Conservation (phyloP, 805 yeast genomes). For the Kluyveromyces lactis region DNA sequence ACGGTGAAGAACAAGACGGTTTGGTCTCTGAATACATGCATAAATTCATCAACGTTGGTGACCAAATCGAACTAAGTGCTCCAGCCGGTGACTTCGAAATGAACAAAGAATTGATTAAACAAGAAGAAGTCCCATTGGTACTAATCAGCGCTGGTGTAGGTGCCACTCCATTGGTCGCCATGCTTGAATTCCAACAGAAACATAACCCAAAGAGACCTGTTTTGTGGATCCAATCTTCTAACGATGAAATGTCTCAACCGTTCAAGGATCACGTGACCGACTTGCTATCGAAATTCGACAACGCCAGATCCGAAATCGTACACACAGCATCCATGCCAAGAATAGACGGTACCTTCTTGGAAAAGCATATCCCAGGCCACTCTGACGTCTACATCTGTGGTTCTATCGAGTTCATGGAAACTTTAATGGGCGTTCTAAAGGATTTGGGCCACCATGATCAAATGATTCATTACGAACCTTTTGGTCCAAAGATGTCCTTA, state of each 20-base stretch:
- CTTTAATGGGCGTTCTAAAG: constrained; percentile 17
- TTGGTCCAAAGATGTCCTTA: constrained; percentile 29
- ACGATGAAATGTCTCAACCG: constrained; percentile 17
- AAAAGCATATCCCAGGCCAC: constrained; percentile 18
- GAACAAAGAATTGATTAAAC: constrained; percentile 19
- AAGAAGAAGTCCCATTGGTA: constrained; percentile 29
- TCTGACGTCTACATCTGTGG: constrained; percentile 29
- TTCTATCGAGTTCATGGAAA: constrained; percentile 23
- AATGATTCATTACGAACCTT: constrained; percentile 26
- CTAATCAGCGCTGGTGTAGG: constrained; percentile 60
- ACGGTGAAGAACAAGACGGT: constrained; percentile 31
- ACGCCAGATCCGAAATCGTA: constrained; percentile 12
- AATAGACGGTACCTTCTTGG: constrained; percentile 18
- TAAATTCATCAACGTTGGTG: constrained; percentile 39
- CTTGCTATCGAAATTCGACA: constrained; percentile 11
- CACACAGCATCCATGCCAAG: constrained; percentile 20
- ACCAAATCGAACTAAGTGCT: constrained; percentile 40
- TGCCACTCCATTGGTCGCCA: constrained; percentile 54
- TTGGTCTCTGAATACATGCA: constrained; percentile 44
- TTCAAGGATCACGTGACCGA: constrained; percentile 19
- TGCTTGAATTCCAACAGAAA: constrained; percentile 33
- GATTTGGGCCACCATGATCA: constrained; percentile 18
- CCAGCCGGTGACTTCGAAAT: constrained; percentile 50
- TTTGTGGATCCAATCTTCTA: constrained; percentile 26
- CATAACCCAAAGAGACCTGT: constrained; percentile 24